Base-by-base conservation (phyloP, 225 moss, liverwort and hornwort species). In the Straminergon stramineum region DNA sequence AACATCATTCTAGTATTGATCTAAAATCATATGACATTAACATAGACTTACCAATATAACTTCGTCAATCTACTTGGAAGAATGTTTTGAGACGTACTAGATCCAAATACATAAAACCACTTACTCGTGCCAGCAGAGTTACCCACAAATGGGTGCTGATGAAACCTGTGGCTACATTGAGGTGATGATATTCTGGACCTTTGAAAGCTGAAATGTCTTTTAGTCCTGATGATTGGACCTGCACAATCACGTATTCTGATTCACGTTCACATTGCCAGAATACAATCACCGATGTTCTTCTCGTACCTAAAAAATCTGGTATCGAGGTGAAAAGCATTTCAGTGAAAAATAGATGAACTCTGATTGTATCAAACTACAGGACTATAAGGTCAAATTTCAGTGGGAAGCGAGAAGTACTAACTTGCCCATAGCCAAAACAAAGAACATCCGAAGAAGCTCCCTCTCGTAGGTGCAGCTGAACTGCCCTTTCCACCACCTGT, bases 401-500 rank as follows among this genome's bases (percentile, higher is more conserved):
- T 48, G 76, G 51, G 57, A 77, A 75, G 76, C 84, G 43, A 80
- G 62, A 86, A 63, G 41, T 75, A 86, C 89, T 75, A 67, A 91
- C 87, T 85, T 87, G 90, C 52, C 96, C 94, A 92, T 96, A 99
- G 82, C 99, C 99, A 79, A 95, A 95, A 86, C 99, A 99, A 82
- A 99, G 97, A 45, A 99, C 96, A 92, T 99, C 93, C 41, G 94
- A 92, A 78, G 96, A 95, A 48, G 92, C 91, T 83, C 93, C 94
- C 45, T 94, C 94, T 88, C 95, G 95, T 79, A 97, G 95, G 87
- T 99, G 94, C 37, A 99, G 91, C 87, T 94, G 95, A 89, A 99
- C 93, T 67, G 97, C 95, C 88, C 99, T 94, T 77, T 99, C 96
- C 93, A 99, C 97, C 85, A 99, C 96, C 99, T 99, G 96, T 60